These are phyloP conservation scores for Misopates orontium DNA, from an alignment of 257 asterid genomes.

Conservation along the genomic window DNA sequence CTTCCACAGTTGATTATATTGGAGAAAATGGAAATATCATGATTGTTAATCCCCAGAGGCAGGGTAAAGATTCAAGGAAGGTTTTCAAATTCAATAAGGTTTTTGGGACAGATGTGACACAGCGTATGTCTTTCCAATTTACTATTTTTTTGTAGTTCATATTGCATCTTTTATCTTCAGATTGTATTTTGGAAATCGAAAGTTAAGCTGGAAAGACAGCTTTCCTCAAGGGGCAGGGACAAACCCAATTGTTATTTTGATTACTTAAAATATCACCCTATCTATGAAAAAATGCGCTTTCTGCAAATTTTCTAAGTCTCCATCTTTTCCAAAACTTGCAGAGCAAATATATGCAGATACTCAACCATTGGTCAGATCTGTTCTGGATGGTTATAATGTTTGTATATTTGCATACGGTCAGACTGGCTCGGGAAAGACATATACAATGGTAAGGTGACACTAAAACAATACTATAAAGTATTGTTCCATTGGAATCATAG, in stretches of 20 bases:
- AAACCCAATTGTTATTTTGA: background rate
- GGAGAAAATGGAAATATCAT: slow-evolving; percentile 93
- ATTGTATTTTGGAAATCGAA: background rate
- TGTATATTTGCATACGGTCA: slow-evolving; percentile 94
- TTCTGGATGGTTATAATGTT: slow-evolving; percentile 84
- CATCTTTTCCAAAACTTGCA: slow-evolving; percentile 39
- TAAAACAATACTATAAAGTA: background rate
- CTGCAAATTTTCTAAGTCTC: background rate
- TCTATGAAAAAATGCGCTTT: background rate
- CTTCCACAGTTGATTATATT: slow-evolving; percentile 76
- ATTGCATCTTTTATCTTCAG: slow-evolving; percentile 7
- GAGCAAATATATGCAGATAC: slow-evolving; percentile 79
- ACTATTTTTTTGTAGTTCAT: slow-evolving; percentile 20
- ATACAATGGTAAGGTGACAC: slow-evolving; percentile 72
- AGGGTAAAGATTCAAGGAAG: slow-evolving; percentile 79
- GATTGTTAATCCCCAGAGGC: slow-evolving; percentile 79
- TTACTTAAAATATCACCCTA: background rate
- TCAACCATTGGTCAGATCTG: slow-evolving; percentile 79
- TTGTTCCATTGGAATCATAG: slow-evolving; percentile 9
- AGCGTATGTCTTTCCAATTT: slow-evolving; percentile 49
- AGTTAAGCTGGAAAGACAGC: background rate
- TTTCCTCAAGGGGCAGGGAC: slow-evolving; percentile 5
- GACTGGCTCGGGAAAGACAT: slow-evolving; percentile 93
- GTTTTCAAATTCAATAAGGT: slow-evolving; percentile 82
- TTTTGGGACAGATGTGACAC: slow-evolving; percentile 67